Percentiles rank a stretch among this genome's conserved stretches.
phyloP scores from a whole-genome alignment of 2,329 filamentous ascomycete species.

The Ascosphaera apis region DNA sequence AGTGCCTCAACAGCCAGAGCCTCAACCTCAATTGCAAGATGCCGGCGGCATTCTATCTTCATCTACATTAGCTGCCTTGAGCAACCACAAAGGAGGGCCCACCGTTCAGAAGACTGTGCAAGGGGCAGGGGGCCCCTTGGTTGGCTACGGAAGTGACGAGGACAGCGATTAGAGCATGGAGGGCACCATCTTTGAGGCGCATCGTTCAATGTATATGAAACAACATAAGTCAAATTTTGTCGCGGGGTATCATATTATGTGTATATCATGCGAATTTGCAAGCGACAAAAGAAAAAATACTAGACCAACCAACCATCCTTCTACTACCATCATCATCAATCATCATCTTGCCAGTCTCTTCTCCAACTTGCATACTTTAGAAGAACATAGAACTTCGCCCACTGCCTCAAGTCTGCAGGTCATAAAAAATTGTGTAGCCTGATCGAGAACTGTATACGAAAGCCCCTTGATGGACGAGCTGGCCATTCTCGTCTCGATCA shows the following conservation, averaged over 20 bases:
- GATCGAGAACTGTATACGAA: constrained; percentile 88
- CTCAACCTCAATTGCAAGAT: not conserved
- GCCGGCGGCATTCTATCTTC: constrained; percentile 55
- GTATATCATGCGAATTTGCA: not conserved
- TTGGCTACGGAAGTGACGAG: constrained; percentile 76
- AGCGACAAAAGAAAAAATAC: constrained; percentile 4
- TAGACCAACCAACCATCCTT: constrained; percentile 3
- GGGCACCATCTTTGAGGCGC: too few relatives aligned
- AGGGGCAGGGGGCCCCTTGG: constrained; percentile 41
- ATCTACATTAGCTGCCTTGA: constrained; percentile 59
- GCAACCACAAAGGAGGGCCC: constrained; percentile 25
- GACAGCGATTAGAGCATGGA: constrained; percentile 54
- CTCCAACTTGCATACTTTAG: too few relatives aligned
- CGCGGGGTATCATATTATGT: not conserved
- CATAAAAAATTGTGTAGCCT: constrained; percentile 65
- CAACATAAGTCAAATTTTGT: too few relatives aligned
- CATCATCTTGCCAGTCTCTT: constrained; percentile 7
- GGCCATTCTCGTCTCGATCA: constrained; percentile 22
- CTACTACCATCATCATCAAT: constrained; percentile 3
- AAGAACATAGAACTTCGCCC: too few relatives aligned
- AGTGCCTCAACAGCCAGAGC: constrained; percentile 2
- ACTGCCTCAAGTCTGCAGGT: too few relatives aligned
- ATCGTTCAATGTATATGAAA: too few relatives aligned
- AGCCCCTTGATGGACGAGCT: constrained; percentile 39
- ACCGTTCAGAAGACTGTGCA: constrained; percentile 22